Conservation (phyloP, 2,329 filamentous ascomycete genomes). For the Fonsecaea nubica region DNA sequence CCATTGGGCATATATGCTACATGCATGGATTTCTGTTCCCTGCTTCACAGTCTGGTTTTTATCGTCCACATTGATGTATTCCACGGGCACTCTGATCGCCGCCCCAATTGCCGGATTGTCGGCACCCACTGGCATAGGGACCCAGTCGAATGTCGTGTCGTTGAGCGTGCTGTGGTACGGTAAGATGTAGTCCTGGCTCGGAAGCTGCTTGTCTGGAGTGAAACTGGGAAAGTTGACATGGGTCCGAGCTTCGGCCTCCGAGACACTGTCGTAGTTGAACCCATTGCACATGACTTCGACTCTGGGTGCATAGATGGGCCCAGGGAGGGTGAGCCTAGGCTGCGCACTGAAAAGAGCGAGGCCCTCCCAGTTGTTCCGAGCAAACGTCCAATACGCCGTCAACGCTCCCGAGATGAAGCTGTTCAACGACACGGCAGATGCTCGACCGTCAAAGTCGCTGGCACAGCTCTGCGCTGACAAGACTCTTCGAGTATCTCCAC, state of each 20-base stretch:
- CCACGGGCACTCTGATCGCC: constrained; percentile 25
- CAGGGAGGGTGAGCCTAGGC: constrained; percentile 26
- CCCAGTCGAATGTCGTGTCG: constrained; percentile 31
- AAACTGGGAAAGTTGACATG: constrained; percentile 33
- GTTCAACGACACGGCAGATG: constrained; percentile 32
- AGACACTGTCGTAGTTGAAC: constrained; percentile 22
- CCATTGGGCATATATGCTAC: constrained; percentile 37
- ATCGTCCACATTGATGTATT: constrained; percentile 13
- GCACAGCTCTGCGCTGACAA: constrained; percentile 29
- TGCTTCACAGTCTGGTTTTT: constrained; percentile 12
- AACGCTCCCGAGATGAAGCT: constrained; percentile 28
- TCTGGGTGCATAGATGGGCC: constrained; percentile 27
- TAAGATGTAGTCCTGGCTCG: constrained; percentile 25
- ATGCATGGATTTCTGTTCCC: constrained; percentile 32
- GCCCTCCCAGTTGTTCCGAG: constrained; percentile 30
- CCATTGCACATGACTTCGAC: constrained; percentile 34
- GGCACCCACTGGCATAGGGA: constrained; percentile 26
- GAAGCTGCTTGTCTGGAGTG: constrained; percentile 23
- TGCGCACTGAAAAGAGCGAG: constrained; percentile 22
- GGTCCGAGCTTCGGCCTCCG: constrained; percentile 18
- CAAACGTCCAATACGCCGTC: constrained; percentile 30
- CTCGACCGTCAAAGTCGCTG: constrained; percentile 28
- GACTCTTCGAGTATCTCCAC: constrained; percentile 31
- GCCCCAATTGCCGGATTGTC: constrained; percentile 30
- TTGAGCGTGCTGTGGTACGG: constrained; percentile 29